Base-by-base conservation (phyloP, 139 green algal species). In the Chlamydomonas eustigma region DNA sequence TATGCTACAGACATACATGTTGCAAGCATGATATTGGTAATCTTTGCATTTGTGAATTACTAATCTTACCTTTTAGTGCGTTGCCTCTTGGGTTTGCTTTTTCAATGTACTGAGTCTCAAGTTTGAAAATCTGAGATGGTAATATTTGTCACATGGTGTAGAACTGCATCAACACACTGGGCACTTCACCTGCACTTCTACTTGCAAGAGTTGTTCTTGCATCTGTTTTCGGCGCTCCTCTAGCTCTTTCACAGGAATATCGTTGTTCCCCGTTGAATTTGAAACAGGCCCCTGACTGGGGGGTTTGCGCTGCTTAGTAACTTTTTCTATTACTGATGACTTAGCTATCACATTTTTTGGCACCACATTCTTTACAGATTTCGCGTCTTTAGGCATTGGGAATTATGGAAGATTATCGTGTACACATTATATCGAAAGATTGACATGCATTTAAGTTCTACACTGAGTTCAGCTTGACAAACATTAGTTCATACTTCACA, bases 61-160 rank as follows among this genome's bases (percentile, higher is more conserved):
- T 2, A 33, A 63, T 12, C 79, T 0, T 35, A 85, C 86, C 86
- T 73, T 78, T 83, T 1, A 92, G 37, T 0, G 88, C 88, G 44
- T 91, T 92, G 24, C 88, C 88, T 39, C 81, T 85, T 3, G 81
- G 78, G 28, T 82, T 88, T 32, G 84, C 79, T 0, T 79, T 78
- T 31, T 87, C 80, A 30, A 92, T 71, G 76, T 92, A 92, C 37
- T 88, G 86, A 2, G 82, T 84, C 68, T 92, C 88, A 38, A 92
- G 68, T 38, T 87, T 80, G 24, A 81, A 87, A 32, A 92, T 92
- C 87, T 91, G 80, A n/a, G n/a, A n/a, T n/a, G n/a, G n/a, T 4
- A 8, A 33, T 25, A 68, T 28, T 28, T 68, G 18, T 28, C 52
- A 68, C n/a, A 28, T 33, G 52, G n/a, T 28, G 52, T 28, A 68